phyloP scores from a whole-genome alignment of 176 grass and related monocot species.

The Oryza coarctata region DNA sequence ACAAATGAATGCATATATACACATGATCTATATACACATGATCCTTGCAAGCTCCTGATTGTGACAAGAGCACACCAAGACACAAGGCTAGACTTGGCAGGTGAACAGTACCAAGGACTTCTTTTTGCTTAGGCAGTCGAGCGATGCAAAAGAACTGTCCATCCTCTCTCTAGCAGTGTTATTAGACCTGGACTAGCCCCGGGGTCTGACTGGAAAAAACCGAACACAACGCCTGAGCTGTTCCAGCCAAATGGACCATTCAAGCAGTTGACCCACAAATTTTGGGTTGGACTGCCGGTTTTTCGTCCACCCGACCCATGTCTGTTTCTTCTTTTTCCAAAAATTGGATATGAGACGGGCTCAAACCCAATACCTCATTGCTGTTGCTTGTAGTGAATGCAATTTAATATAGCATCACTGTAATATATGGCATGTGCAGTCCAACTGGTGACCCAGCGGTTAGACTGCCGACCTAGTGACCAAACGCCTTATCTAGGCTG shows the following conservation, averaged over 20 bases:
- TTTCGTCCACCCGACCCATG: no score
- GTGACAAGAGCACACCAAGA: background rate
- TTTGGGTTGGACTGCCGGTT: no score
- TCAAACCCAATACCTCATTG: background rate
- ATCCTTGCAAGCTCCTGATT: background rate
- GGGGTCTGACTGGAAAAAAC: background rate
- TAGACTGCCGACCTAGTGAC: background rate
- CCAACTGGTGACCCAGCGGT: no score
- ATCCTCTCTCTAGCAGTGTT: background rate
- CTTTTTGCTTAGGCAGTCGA: background rate
- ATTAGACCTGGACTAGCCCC: background rate
- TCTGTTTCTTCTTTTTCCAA: background rate
- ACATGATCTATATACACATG: background rate
- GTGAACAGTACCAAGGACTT: background rate
- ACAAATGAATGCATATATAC: background rate
- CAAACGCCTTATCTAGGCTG: background rate
- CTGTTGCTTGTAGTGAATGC: background rate
- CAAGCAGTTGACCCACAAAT: background rate
- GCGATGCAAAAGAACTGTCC: background rate
- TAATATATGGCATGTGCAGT: no score
- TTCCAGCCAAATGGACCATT: background rate
- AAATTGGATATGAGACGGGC: background rate
- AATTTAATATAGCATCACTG: background rate
- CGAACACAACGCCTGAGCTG: background rate
- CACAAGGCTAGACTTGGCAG: background rate